Evolutionary conservation across 2,329 filamentous ascomycete genomes (phyloP).

Genomic region (Phaeophleospora eucalypticola): DNA sequence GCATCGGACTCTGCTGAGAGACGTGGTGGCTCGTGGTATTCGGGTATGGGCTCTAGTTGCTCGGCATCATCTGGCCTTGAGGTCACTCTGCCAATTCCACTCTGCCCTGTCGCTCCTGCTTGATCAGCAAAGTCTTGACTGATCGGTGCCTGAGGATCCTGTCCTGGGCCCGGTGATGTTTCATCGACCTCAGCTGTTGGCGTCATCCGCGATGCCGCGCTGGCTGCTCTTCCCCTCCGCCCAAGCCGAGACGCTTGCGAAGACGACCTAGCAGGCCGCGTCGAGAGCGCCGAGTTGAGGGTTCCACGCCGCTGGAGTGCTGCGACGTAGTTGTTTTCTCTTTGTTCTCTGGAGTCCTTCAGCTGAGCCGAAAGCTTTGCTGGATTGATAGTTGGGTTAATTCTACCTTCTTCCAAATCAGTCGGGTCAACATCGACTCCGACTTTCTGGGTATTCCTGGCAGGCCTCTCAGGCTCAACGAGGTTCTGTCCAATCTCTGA

Average conservation of each 20-base stretch:
- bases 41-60: constrained; percentile 13
- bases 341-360: constrained; percentile 43
- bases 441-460: constrained; percentile 23
- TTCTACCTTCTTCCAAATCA: constrained; percentile 42
- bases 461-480: constrained; percentile 19
- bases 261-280: constrained; percentile 19
- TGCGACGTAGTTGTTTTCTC: constrained; percentile 27
- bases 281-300: constrained; percentile 12
- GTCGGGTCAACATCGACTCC: constrained; percentile 40
- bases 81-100: not conserved
- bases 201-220: constrained; percentile 18
- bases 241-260: constrained; percentile 21
- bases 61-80: not conserved
- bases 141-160: not conserved
- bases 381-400: constrained; percentile 37
- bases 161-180: constrained; percentile 7
- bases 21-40: constrained; percentile 9
- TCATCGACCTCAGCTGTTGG: constrained; percentile 26
- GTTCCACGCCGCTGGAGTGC: constrained; percentile 20
- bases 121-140: not conserved
- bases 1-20: constrained; percentile 1
- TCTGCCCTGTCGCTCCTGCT: not conserved
- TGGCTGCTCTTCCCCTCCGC: constrained; percentile 14
- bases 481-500: constrained; percentile 33
- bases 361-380: constrained; percentile 43